phyloP scores from a whole-genome alignment of 2,329 filamentous ascomycete genomes.

The Domatiomyces globalis region DNA sequence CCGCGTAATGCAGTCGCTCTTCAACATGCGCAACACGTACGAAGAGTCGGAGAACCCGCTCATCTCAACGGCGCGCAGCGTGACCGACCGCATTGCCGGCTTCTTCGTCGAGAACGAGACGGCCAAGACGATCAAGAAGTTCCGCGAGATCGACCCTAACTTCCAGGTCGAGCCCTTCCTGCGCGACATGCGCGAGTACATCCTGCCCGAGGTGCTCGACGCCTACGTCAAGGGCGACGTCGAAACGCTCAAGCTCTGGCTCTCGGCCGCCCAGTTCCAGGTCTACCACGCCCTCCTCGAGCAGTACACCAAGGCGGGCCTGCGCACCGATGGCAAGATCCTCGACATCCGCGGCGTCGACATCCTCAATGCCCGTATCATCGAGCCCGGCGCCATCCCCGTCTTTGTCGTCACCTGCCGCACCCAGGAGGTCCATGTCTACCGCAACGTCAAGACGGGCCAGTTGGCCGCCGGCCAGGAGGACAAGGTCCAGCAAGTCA shows the following conservation, averaged over 20 bases:
- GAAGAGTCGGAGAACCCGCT: slow-evolving; percentile 96
- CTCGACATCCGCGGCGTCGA: slow-evolving; percentile 92
- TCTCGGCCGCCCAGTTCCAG: slow-evolving; percentile 88
- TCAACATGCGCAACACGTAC: slow-evolving; percentile 73
- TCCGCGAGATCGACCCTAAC: slow-evolving; percentile 83
- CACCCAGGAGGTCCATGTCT: slow-evolving; percentile 95
- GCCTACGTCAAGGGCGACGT: slow-evolving; percentile 95
- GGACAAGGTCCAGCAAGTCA: slow-evolving; percentile 95
- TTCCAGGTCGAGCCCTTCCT: slow-evolving; percentile 95
- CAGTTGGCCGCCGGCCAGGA: slow-evolving; percentile 94
- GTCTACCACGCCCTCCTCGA: slow-evolving; percentile 95
- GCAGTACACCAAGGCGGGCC: slow-evolving; percentile 83
- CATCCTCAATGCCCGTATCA: slow-evolving; percentile 37
- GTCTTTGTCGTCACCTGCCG: slow-evolving; percentile 96
- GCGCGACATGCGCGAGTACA: slow-evolving; percentile 92
- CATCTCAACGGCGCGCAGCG: slow-evolving; percentile 80
- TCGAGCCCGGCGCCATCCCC: slow-evolving; percentile 44
- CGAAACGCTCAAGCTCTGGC: slow-evolving; percentile 83
- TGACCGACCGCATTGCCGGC: slow-evolving; percentile 80
- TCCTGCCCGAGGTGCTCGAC: slow-evolving; percentile 89
- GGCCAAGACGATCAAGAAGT: slow-evolving; percentile 93
- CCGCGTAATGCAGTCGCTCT: slow-evolving; percentile 75
- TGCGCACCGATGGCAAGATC: slow-evolving; percentile 89
- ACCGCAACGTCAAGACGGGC: slow-evolving; percentile 77
- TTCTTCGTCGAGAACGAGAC: slow-evolving; percentile 99